Conservation (phyloP, 257 asterid species). For the Solanum corneliomulleri region DNA sequence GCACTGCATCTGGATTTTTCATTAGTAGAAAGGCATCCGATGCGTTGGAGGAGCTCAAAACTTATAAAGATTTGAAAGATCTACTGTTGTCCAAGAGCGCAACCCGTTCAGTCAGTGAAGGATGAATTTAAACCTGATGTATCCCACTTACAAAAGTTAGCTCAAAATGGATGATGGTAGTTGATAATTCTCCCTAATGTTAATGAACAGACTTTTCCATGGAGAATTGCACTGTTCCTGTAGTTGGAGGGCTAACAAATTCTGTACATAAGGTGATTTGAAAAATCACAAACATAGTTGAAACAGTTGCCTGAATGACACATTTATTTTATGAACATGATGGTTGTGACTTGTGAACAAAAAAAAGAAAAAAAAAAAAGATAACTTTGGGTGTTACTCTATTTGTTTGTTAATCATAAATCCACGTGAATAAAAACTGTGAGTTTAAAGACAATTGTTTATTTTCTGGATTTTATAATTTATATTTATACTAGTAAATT, state of each 20-base stretch:
- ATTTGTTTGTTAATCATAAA: background rate
- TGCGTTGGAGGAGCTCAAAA: constrained; percentile 83
- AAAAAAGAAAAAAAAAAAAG: background rate
- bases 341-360: background rate
- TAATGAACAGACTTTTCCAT: background rate
- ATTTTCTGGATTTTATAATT: too few relatives aligned
- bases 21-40: constrained; percentile 63
- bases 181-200: background rate
- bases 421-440: background rate
- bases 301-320: background rate
- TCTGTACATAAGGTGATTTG: background rate
- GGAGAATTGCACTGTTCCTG: background rate
- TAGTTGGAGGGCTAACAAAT: background rate
- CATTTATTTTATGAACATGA: background rate
- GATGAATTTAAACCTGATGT: constrained; percentile 4
- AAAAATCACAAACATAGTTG: background rate
- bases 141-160: background rate
- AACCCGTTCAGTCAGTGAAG: constrained; percentile 16
- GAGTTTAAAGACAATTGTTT: background rate
- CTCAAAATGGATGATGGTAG: background rate
- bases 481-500: too few relatives aligned
- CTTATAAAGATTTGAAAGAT: constrained; percentile 62
- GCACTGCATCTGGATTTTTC: constrained; percentile 45
- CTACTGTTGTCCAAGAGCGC: constrained; percentile 62
- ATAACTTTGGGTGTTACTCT: background rate